Evolutionary conservation across 2,329 filamentous ascomycete species (phyloP), one percentile per base, ranked within the genome.

Genomic region (Byssothecium circinans): DNA sequence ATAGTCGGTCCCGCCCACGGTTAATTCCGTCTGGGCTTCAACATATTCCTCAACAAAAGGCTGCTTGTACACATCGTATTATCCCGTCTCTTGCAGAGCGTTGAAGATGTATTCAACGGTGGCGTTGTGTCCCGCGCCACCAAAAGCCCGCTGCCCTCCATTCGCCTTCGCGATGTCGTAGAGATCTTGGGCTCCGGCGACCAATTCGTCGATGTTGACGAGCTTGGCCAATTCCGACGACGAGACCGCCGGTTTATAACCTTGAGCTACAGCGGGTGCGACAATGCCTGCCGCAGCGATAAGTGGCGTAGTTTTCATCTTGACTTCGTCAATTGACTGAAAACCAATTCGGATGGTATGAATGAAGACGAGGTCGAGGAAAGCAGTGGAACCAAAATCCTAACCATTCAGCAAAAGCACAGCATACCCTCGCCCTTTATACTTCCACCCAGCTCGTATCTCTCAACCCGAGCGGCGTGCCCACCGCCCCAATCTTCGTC

Each of bases 141-240:
- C 67, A 37, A 70, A 70, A 22, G 66, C 67, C 18, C 67, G 66
- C 55, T 68, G 69, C 11, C 68, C 61, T 5, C 64, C 57, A 18
- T 67, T 68, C 23, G 60, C 58, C 45, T 73, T 69, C n/a, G 72
- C 73, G 27, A 72, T 63, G 45, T 65, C 57, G 41, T 74, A 62
- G 15, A 75, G 61, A 17, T 59, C 52, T 36, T 68, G 50, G 4
- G 67, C 53, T 27, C 67, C 64, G 17, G 53, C 54, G 15, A 68
- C 36, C 20, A 72, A 59, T 12, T 61, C 58, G 18, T 64, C 50
- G 6, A 41, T 43, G 7, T 50, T 63, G 46, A 72, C 64, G 27
- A 55, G 17, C 19, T 45, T 43, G 38, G 45, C 34, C 19, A 50
- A 42, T 15, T 45, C 38, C 20, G 29, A 20, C 2, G 38, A 39